Percentiles rank a stretch among this genome's conserved stretches.
phyloP scores from a whole-genome alignment of 371 early-diverging fungal species.

The Mucor circinelloides region DNA sequence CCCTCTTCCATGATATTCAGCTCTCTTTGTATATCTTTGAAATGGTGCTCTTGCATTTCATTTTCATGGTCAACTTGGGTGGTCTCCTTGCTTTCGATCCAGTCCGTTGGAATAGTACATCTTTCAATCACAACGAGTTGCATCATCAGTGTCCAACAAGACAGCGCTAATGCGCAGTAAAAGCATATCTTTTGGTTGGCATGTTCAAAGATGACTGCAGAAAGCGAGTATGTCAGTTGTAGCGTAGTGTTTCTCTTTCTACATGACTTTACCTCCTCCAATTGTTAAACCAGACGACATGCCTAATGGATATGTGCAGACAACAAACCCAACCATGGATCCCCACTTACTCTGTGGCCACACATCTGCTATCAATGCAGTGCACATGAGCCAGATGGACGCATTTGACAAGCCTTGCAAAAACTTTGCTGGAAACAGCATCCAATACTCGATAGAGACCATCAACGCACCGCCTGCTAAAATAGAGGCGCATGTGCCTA shows the following conservation, averaged over 20 bases:
- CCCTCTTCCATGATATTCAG: neutral
- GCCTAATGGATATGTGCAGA: slow-evolving; percentile 8
- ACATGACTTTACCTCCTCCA: slow-evolving; percentile 7
- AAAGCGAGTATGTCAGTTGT: neutral
- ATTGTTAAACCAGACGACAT: slow-evolving; percentile 7
- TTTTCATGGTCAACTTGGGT: neutral
- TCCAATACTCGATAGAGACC: slow-evolving; percentile 14
- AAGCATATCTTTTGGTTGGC: neutral
- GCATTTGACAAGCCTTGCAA: slow-evolving; percentile 19
- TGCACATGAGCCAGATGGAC: slow-evolving; percentile 12
- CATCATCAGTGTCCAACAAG: neutral
- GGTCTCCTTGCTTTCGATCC: neutral
- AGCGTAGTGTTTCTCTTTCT: neutral
- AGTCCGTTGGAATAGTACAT: neutral
- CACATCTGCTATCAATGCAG: slow-evolving; percentile 3
- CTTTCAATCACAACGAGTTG: slow-evolving; percentile 10
- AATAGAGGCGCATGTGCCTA: slow-evolving; percentile 2
- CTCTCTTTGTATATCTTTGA: slow-evolving; percentile 4
- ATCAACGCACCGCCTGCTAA: slow-evolving; percentile 1
- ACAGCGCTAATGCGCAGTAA: neutral
- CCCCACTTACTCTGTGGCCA: slow-evolving; percentile 12
- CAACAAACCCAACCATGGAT: slow-evolving; percentile 13
- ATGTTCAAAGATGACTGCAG: slow-evolving; percentile 2
- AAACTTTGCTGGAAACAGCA: slow-evolving; percentile 11
- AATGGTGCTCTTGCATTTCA: slow-evolving; percentile 1